Conservation (phyloP, 2,329 filamentous ascomycete species). For the Penicillium psychrosexuale region DNA sequence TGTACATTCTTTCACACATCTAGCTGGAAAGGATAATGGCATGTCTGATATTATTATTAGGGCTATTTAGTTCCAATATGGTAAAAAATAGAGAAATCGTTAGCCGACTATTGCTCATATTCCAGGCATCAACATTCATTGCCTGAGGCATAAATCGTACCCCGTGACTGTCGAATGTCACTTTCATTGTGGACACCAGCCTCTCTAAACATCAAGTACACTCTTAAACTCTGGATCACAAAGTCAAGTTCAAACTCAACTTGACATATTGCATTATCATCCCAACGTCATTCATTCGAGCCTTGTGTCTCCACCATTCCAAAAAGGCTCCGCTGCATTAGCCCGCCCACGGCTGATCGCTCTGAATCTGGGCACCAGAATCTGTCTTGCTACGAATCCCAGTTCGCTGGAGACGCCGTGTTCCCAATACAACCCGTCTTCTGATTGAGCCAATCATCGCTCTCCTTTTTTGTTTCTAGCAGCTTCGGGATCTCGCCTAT, state of each 20-base stretch:
- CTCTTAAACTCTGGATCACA: background rate
- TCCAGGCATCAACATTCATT: background rate
- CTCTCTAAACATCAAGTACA: background rate
- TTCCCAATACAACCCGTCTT: conserved; percentile 15
- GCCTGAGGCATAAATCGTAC: background rate
- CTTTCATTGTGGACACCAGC: background rate
- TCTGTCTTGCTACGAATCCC: conserved; percentile 20
- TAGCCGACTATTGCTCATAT: no score
- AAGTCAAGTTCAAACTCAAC: conserved; percentile 1
- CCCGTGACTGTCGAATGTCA: background rate
- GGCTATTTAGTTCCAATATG: background rate
- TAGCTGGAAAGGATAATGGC: background rate
- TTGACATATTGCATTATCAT: background rate
- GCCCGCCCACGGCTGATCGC: conserved; percentile 30
- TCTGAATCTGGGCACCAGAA: conserved; percentile 27
- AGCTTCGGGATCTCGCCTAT: background rate
- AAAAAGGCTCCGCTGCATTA: conserved; percentile 29
- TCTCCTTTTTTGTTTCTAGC: conserved; percentile 5
- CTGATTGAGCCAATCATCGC: conserved; percentile 20
- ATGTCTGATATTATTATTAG: no score
- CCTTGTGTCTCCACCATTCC: conserved; percentile 21
- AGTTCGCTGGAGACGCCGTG: conserved; percentile 13
- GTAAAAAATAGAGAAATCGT: background rate
- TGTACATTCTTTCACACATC: background rate
- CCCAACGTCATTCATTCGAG: conserved; percentile 12